Evolutionary conservation across 768 basidiomycete species (phyloP).

Genomic region (Postia placenta): DNA sequence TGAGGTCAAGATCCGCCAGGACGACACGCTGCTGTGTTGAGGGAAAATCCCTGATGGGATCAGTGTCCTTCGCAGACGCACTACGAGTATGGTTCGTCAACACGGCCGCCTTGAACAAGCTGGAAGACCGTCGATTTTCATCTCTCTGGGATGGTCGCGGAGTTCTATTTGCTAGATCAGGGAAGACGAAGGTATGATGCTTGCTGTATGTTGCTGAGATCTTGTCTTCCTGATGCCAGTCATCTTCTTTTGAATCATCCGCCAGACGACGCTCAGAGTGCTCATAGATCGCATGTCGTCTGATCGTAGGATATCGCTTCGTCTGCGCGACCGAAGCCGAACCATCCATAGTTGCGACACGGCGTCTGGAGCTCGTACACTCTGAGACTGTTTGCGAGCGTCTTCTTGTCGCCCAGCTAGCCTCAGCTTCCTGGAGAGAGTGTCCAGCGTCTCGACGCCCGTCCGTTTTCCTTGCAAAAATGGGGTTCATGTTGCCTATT

Average conservation of each 20-base stretch:
- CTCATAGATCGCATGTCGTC: background rate
- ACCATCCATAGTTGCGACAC: background rate
- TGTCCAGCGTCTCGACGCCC: no score
- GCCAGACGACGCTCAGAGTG: background rate
- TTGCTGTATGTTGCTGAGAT: background rate
- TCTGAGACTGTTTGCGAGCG: background rate
- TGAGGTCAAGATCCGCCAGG: background rate
- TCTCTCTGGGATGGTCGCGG: background rate
- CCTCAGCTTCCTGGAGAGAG: no score
- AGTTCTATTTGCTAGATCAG: background rate
- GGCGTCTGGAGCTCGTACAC: background rate
- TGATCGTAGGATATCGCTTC: background rate
- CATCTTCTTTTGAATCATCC: background rate
- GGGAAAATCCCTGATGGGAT: background rate
- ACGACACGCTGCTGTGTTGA: background rate
- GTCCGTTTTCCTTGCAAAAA: no score
- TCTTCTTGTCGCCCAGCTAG: background rate
- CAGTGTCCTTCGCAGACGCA: background rate
- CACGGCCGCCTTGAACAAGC: background rate
- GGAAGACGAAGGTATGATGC: background rate
- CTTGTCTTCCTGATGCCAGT: no score
- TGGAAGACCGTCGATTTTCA: background rate
- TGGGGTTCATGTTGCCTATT: no score
- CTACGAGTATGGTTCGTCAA: background rate
- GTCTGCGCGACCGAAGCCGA: background rate